Evolutionary conservation across 768 basidiomycete genomes (phyloP).

Genomic region (Solioccasus polychromus): DNA sequence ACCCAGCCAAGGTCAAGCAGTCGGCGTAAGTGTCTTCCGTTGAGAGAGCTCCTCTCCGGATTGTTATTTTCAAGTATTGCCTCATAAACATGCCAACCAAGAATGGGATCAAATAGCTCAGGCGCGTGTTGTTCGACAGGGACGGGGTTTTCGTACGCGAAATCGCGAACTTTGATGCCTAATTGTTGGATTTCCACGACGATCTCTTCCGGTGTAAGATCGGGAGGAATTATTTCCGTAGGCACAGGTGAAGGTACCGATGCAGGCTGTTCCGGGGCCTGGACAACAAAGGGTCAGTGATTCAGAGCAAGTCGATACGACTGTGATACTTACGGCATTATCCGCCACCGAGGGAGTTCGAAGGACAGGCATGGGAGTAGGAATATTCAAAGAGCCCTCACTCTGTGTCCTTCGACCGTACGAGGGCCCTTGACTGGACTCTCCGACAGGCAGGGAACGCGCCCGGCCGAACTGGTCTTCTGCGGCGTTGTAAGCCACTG

Average conservation of each 20-base stretch:
- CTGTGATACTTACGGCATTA: slow-evolving; percentile 23
- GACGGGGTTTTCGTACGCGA: slow-evolving; percentile 21
- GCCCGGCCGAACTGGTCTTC: slow-evolving; percentile 16
- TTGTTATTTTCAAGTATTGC: slow-evolving; percentile 18
- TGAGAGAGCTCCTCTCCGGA: slow-evolving; percentile 17
- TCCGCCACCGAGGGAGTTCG: slow-evolving; percentile 12
- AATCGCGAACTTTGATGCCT: slow-evolving; percentile 33
- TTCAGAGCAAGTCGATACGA: neutral
- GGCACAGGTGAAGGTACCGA: slow-evolving; percentile 32
- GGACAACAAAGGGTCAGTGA: slow-evolving; percentile 5
- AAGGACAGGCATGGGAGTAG: slow-evolving; percentile 12
- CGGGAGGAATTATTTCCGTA: slow-evolving; percentile 32
- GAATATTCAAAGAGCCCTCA: slow-evolving; percentile 14
- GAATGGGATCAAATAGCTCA: slow-evolving; percentile 32
- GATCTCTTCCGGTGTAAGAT: slow-evolving; percentile 33
- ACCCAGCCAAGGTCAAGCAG: slow-evolving; percentile 31
- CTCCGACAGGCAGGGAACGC: slow-evolving; percentile 22
- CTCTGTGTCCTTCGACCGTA: slow-evolving; percentile 26
- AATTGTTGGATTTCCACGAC: slow-evolving; percentile 28
- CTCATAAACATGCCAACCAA: slow-evolving; percentile 32
- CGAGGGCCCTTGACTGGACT: slow-evolving; percentile 23
- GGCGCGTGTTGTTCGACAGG: slow-evolving; percentile 17
- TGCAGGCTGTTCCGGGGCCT: slow-evolving; percentile 13
- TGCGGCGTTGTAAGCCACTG: slow-evolving; percentile 7
- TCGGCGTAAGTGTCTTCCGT: slow-evolving; percentile 26